Evolutionary conservation across 768 basidiomycete genomes (phyloP), one percentile per base, ranked within the genome.

Genomic region (Boletus rufocinnamomeus): DNA sequence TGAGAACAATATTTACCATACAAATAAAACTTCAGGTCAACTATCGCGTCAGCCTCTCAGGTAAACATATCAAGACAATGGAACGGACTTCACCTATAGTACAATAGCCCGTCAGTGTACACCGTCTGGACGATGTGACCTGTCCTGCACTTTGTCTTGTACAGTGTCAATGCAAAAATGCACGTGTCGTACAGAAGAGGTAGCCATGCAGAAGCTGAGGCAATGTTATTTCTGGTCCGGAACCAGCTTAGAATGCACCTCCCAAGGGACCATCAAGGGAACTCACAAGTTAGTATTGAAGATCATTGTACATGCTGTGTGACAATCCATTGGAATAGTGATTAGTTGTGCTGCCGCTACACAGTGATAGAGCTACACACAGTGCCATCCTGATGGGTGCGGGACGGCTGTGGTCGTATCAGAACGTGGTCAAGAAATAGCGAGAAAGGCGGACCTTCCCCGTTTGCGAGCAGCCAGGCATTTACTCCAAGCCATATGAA

Each of bases 391-490:
- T 21, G 48, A 17, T 25, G 8, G 3, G 28, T 66, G 66, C 6
- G 0, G 19, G 30, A 72, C 73, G 56, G 57, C 21, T 53, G 25
- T 21, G 35, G 49, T 41, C 62, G 4, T 32, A 34, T 57, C 45
- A 49, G 57, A 51, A 30, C 28, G 14, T 60, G 30, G 8, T 48
- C 8, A 32, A 52, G 43, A 30, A 25, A 44, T 1, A 41, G 47
- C 6, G 17, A 28, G n/a, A 38, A 41, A 1, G 27, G 68, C 83
- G 14, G 60, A 87, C 86, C 74, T 73, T 77, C 61, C 0, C 78
- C 85, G 17, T 71, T 61, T 28, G 76, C 75, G 21, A 88, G 72
- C n/a, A 88, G 70, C 81, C 80, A 87, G 1, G 76, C 75, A 58
- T 83, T 85, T 61, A 82, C 66, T 4, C 63, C 69, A n/a, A 80